Base-by-base conservation (phyloP, 768 basidiomycete species). In the Neoboletus subvelutipes region DNA sequence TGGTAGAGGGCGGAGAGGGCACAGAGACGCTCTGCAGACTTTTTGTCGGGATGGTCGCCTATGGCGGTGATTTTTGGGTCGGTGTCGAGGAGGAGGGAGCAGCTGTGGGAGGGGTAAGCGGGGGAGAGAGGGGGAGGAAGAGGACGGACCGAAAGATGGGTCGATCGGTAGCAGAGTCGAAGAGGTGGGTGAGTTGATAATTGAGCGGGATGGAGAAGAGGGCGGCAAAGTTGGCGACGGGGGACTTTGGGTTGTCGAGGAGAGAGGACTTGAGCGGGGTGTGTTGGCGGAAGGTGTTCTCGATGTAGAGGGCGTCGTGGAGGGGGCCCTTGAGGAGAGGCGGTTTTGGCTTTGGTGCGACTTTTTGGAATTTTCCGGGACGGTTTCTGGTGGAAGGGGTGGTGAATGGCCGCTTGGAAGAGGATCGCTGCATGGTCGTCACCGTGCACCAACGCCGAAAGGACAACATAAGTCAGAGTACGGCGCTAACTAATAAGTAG, bases 1-100 rank as follows among this genome's bases (percentile, higher is more conserved):
- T 94, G 90, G 66, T 88, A 82, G 34, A 89, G 71, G 8, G 86
- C 87, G 43, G 86, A 86, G 26, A 93, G 73, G 1, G 87, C 86
- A 7, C 92, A 90, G n/a, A 94, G 75, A 67, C 80, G 80, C 62
- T 88, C 83, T 0, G 93, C 86, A 22, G 86, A 79, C 62, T 85
- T 86, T 69, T 78, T 85, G 15, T 73, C 76, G 5, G 68, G 12
- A 45, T 77, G 73, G 70, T 92, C 87, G 8, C 90, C 92, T 3
- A 86, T 70, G 9, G 83, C 91, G 53, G 80, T 64, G 34, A 91
- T 68, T 13, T 71, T 71, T 7, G 67, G 68, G n/a, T 53, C 58
- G 26, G 66, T 69, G 31, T 66, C 63, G 37, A 73, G 66, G 4
- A 41, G 24, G 45, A 75, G 62, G 24, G 69, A 56, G 8, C 62